Conservation (phyloP, 2,329 filamentous ascomycete species). For the Fusarium dimerum region DNA sequence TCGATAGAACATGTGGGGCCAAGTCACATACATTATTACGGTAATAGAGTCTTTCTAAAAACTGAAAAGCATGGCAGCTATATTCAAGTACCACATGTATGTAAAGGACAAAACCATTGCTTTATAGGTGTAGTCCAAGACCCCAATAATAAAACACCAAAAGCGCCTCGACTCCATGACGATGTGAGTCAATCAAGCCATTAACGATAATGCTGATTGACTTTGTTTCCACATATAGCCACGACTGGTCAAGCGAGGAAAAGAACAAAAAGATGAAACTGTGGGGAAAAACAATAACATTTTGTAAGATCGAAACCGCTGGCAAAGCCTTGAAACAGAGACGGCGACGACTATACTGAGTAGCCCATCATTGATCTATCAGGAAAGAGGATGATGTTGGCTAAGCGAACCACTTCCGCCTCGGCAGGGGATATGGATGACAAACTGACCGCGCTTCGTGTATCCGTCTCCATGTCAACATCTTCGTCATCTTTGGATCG, state of each 20-base stretch:
- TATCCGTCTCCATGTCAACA: constrained; percentile 29
- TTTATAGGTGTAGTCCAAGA: background rate
- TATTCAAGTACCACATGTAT: background rate
- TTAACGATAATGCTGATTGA: background rate
- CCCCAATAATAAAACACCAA: background rate
- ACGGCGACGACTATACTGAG: constrained; percentile 22
- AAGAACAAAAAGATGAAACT: background rate
- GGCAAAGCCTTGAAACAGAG: background rate
- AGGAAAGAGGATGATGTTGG: constrained; percentile 59
- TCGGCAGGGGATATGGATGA: constrained; percentile 42
- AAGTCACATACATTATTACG: too few relatives aligned
- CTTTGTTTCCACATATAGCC: background rate
- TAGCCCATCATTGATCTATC: constrained; percentile 44
- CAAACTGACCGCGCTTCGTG: constrained; percentile 27
- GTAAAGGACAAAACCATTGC: background rate
- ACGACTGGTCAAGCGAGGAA: background rate
- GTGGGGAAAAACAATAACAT: background rate
- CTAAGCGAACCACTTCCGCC: constrained; percentile 53
- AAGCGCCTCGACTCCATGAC: background rate
- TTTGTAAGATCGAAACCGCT: background rate
- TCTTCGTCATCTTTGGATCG: constrained; percentile 28
- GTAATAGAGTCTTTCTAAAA: background rate
- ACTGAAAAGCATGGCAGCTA: background rate
- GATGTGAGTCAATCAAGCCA: background rate
- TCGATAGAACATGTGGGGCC: background rate